These are phyloP conservation scores for Chlamydomonas schloesseri DNA, from an alignment of 139 green algal species.

Conservation along the genomic window DNA sequence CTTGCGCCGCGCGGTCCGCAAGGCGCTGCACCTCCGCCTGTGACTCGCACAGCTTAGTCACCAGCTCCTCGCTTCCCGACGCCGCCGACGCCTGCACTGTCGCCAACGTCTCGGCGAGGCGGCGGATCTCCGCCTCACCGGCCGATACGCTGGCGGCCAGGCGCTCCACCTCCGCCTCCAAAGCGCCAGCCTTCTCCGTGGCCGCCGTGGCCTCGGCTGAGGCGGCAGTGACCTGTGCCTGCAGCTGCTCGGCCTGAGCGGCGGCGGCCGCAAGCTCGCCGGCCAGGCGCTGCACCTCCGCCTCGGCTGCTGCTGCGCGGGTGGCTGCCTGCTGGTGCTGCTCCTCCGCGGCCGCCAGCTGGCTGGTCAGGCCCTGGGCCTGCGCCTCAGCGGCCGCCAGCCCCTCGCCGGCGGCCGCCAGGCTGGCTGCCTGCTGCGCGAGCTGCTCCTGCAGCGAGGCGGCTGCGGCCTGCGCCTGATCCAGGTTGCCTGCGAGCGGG, in stretches of 20 bases:
- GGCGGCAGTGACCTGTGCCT: no score
- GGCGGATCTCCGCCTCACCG: not conserved
- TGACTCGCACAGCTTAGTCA: not conserved
- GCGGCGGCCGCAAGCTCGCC: not conserved
- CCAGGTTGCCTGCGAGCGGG: no score
- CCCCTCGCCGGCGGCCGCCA: not conserved
- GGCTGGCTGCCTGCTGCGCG: not conserved
- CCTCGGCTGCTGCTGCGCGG: not conserved
- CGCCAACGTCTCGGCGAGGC: not conserved
- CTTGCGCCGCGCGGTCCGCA: no score
- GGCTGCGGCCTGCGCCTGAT: not conserved
- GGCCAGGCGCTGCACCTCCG: not conserved
- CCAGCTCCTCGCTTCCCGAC: no score
- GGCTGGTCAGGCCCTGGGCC: not conserved
- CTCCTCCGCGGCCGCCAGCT: not conserved
- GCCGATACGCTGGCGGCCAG: no score
- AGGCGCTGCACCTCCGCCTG: no score
- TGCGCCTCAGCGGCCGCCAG: not conserved
- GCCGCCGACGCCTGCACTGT: no score
- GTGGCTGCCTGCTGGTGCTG: not conserved
- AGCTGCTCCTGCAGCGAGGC: not conserved
- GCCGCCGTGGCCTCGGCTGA: no score
- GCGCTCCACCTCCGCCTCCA: no score
- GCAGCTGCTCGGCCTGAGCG: not conserved
- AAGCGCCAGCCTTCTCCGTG: no score